Evolutionary conservation across 495 filamentous ascomycete species (phyloP).

Genomic region (Cladorrhinum samala): DNA sequence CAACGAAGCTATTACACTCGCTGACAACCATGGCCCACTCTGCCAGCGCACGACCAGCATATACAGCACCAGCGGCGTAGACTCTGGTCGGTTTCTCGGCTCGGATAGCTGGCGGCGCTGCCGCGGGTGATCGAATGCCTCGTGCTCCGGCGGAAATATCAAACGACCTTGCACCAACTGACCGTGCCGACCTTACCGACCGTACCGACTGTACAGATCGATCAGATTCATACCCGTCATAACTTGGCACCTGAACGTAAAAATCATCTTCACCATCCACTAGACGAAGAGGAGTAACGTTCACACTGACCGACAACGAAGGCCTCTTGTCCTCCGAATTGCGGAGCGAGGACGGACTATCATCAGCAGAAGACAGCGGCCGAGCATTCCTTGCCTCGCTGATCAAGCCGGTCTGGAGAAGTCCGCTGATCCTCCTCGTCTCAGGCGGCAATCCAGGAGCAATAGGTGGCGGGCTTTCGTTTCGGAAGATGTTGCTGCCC

Average conservation of each 20-base stretch:
- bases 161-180: too few species aligned
- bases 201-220: neutral
- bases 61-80: conserved; percentile 48
- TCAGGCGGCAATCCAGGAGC: conserved; percentile 36
- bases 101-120: conserved; percentile 17
- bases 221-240: conserved; percentile 15
- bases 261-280: conserved; percentile 6
- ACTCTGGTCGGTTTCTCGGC: conserved; percentile 34
- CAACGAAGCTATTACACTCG: conserved; percentile 90
- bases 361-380: conserved; percentile 16
- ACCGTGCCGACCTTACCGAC: neutral
- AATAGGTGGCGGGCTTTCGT: conserved; percentile 33
- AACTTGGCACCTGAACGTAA: neutral
- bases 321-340: conserved; percentile 7
- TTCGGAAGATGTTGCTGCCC: conserved; percentile 15
- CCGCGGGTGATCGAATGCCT: conserved; percentile 3
- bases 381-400: conserved; percentile 41
- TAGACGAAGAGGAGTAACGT: conserved; percentile 8
- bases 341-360: conserved; percentile 2
- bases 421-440: conserved; percentile 39
- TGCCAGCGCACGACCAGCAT: conserved; percentile 80
- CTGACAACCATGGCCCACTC: conserved; percentile 82
- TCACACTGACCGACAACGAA: conserved; percentile 18
- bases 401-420: conserved; percentile 37
- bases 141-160: conserved; percentile 11